These are phyloP conservation scores for Berberis thunbergii DNA, from an alignment of 164 flowering plant species.

Conservation along the genomic window DNA sequence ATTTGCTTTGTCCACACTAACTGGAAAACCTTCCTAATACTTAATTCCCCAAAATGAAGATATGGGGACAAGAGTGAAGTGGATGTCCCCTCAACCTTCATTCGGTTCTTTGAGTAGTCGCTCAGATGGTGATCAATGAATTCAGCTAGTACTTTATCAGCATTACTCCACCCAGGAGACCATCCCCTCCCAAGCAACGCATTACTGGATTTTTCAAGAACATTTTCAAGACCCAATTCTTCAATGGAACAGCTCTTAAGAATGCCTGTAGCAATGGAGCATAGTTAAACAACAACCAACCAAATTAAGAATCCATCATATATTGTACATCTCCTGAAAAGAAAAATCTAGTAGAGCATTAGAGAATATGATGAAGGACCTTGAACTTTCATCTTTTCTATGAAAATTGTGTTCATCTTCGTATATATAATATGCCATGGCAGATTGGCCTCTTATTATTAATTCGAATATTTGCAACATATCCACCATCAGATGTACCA, in stretches of 20 bases:
- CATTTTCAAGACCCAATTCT: slow-evolving; percentile 80
- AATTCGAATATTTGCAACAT: no score
- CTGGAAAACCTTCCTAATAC: slow-evolving; percentile 67
- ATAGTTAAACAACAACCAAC: not conserved
- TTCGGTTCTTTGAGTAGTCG: slow-evolving; percentile 50
- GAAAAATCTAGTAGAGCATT: not conserved
- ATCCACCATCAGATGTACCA: no score
- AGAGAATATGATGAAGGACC: not conserved
- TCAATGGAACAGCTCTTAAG: slow-evolving; percentile 47
- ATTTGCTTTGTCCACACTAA: slow-evolving; percentile 56
- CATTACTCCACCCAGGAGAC: slow-evolving; percentile 94
- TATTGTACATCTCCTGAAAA: not conserved
- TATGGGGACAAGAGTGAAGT: slow-evolving; percentile 83
- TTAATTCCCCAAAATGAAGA: slow-evolving; percentile 84
- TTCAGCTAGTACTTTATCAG: slow-evolving; percentile 56
- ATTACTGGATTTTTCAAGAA: slow-evolving; percentile 81
- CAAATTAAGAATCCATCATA: not conserved
- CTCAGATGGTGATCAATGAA: slow-evolving; percentile 49
- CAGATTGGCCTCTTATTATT: no score
- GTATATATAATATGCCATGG: no score
- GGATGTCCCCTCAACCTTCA: slow-evolving; percentile 43
- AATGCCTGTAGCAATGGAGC: slow-evolving; percentile 30
- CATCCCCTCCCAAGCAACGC: slow-evolving; percentile 73
- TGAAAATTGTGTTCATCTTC: no score
- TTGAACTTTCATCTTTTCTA: not conserved